phyloP scores from a whole-genome alignment of 768 basidiomycete species.

The Clitopilus hobsonii region DNA sequence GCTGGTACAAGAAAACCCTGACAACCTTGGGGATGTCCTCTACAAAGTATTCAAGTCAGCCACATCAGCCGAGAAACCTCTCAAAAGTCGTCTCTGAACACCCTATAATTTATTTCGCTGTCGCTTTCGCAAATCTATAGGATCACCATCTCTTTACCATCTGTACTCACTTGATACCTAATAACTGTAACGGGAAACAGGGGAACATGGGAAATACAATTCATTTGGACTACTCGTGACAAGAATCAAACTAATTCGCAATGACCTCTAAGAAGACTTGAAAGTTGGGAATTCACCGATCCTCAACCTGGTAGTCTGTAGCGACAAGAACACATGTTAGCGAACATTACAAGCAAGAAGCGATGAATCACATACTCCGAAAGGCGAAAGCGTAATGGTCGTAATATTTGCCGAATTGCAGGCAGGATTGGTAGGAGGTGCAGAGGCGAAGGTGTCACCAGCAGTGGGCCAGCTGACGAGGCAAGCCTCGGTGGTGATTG shows the following conservation, averaged over 20 bases:
- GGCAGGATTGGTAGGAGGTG: not conserved
- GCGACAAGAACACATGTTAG: not conserved
- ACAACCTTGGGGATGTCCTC: constrained; percentile 13
- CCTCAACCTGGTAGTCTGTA: not conserved
- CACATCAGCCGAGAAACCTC: not conserved
- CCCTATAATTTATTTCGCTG: not conserved
- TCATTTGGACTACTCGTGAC: no score
- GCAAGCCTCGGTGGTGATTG: constrained; percentile 32
- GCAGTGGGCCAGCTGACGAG: constrained; percentile 30
- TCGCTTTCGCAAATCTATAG: not conserved
- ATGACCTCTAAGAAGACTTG: not conserved
- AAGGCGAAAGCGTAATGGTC: not conserved
- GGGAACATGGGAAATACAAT: no score
- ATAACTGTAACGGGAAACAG: not conserved
- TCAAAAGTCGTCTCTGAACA: not conserved
- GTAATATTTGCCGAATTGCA: not conserved
- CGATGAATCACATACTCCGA: not conserved
- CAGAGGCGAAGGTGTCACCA: constrained; percentile 22
- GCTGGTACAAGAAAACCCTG: constrained; percentile 21
- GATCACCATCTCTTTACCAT: not conserved
- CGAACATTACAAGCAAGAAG: not conserved
- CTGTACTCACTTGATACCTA: not conserved
- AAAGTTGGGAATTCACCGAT: not conserved
- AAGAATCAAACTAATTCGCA: not conserved
- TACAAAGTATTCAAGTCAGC: constrained; percentile 10